phyloP scores from a whole-genome alignment of 768 basidiomycete species.

The Galerina marginata region DNA sequence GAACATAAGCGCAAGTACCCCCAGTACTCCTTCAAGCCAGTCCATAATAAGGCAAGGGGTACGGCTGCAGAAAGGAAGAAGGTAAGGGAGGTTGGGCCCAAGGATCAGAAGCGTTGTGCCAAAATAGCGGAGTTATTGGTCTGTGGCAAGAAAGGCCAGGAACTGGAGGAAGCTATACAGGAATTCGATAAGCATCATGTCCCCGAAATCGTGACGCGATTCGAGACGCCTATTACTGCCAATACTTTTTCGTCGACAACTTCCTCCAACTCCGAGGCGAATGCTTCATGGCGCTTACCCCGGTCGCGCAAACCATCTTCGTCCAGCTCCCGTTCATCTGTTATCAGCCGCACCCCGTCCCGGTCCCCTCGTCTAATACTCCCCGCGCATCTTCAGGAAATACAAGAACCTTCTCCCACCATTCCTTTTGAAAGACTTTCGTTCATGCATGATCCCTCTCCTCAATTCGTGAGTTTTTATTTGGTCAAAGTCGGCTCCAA shows the following conservation, averaged over 20 bases:
- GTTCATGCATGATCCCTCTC: conserved; percentile 40
- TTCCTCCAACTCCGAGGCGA: conserved; percentile 21
- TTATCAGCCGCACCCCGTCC: conserved; percentile 5
- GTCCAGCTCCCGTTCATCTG: neutral
- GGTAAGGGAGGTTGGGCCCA: conserved; percentile 65
- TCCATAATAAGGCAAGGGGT: conserved; percentile 51
- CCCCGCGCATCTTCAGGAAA: conserved; percentile 3
- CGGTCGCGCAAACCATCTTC: neutral
- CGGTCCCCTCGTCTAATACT: conserved; percentile 1
- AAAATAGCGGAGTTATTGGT: conserved; percentile 71
- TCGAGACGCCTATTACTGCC: conserved; percentile 76
- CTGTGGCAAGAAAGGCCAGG: conserved; percentile 58
- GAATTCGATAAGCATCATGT: conserved; percentile 60
- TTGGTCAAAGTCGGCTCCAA: neutral
- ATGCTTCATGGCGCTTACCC: conserved; percentile 13
- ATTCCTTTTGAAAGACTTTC: conserved; percentile 33
- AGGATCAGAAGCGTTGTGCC: conserved; percentile 66
- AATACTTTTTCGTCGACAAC: conserved; percentile 35
- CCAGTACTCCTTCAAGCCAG: conserved; percentile 74
- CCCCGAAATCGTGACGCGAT: conserved; percentile 70
- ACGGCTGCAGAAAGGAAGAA: conserved; percentile 52
- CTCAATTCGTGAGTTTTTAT: conserved; percentile 48
- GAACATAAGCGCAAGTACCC: conserved; percentile 81
- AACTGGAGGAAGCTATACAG: conserved; percentile 58
- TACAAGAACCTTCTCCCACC: neutral